A percentile compares a stretch with the other conserved stretches of the same genome.
Conservation (phyloP, 2,329 filamentous ascomycete genomes). For the Capronia epimyces region DNA sequence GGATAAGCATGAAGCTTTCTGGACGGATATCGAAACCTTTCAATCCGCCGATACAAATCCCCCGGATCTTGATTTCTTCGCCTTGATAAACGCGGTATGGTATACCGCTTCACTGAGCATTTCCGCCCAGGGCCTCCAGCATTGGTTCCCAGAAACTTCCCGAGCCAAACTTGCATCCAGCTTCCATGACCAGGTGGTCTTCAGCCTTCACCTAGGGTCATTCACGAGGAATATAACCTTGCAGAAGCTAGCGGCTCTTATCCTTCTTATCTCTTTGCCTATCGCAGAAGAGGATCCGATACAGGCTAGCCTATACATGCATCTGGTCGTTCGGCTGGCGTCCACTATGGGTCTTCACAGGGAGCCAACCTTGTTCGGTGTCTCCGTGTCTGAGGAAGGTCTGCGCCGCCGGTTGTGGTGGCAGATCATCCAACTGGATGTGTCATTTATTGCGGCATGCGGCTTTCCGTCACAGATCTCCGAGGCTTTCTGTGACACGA, state of each 20-base stretch:
- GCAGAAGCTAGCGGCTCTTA: constrained; percentile 43
- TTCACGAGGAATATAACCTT: constrained; percentile 45
- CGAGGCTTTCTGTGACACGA: constrained; percentile 46
- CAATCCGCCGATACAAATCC: constrained; percentile 36
- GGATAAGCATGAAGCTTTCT: constrained; percentile 41
- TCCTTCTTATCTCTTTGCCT: constrained; percentile 45
- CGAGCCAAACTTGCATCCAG: constrained; percentile 36
- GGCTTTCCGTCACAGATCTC: constrained; percentile 46
- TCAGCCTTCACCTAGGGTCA: constrained; percentile 39
- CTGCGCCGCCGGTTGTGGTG: constrained; percentile 39
- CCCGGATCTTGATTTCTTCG: constrained; percentile 41
- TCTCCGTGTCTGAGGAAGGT: constrained; percentile 42
- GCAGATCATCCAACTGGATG: constrained; percentile 48
- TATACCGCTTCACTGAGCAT: constrained; percentile 45
- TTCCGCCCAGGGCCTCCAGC: constrained; percentile 33
- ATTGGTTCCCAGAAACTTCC: constrained; percentile 21
- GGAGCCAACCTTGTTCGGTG: constrained; percentile 46
- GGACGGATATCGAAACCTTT: constrained; percentile 35
- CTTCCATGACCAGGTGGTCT: constrained; percentile 41
- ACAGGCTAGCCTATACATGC: constrained; percentile 46
- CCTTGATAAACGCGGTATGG: constrained; percentile 45
- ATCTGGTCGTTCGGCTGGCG: constrained; percentile 41
- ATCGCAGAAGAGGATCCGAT: constrained; percentile 47
- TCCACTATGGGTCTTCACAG: constrained; percentile 35
- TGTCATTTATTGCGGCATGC: constrained; percentile 46